Conservation (phyloP, 331 rosid species). For the Quercus lobata region DNA sequence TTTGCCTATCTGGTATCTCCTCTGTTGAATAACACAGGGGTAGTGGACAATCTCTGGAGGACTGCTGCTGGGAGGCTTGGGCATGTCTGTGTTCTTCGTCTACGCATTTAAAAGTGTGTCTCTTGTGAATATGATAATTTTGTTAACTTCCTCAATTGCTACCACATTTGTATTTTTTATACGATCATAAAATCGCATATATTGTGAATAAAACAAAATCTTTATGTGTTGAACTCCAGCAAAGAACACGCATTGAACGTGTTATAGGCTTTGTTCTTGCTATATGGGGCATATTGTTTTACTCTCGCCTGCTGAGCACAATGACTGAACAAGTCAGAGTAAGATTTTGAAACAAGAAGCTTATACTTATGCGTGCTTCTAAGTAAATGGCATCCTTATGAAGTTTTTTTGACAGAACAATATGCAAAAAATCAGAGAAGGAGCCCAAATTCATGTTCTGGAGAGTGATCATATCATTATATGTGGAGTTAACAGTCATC, state of each 20-base stretch:
- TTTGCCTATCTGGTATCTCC: conserved; percentile 25
- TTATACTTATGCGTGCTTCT: conserved; percentile 15
- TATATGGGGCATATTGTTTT: conserved; percentile 93
- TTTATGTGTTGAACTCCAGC: conserved; percentile 46
- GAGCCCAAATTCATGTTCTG: conserved; percentile 92
- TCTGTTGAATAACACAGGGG: conserved; percentile 41
- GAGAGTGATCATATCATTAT: conserved; percentile 94
- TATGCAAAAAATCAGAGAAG: conserved; percentile 91
- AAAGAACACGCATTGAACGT: conserved; percentile 80
- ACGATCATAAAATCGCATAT: conserved; percentile 10
- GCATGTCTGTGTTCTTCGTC: conserved; percentile 94
- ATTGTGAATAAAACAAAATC: conserved; percentile 5
- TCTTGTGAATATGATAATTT: conserved; percentile 18
- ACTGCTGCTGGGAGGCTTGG: conserved; percentile 99
- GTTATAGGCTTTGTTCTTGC: conserved; percentile 88
- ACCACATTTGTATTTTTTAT: conserved; percentile 8
- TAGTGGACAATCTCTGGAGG: conserved; percentile 64
- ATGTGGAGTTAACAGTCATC: conserved; percentile 89
- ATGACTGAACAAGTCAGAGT: conserved; percentile 99
- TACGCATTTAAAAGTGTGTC: conserved; percentile 74
- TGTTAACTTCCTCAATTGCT: not conserved
- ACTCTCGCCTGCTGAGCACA: conserved; percentile 91
- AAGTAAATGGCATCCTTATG: conserved; percentile 20
- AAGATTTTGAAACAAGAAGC: conserved; percentile 29
- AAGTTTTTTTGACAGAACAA: conserved; percentile 52